phyloP scores from a whole-genome alignment of 169 alveolate genomes.

The Plasmodium vinckei region DNA sequence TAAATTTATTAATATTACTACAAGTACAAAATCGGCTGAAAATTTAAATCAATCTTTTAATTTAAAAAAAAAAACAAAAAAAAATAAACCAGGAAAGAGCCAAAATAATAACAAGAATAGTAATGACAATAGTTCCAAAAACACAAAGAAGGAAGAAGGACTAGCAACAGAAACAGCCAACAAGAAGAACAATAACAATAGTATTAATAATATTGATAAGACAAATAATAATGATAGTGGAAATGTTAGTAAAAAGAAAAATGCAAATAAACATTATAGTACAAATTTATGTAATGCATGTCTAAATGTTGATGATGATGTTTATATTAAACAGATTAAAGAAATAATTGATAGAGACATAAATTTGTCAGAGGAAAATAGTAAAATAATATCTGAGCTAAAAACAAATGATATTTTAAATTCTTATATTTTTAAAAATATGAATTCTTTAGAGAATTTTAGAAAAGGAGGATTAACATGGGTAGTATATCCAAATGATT shows the following conservation, averaged over 20 bases:
- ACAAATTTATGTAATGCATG: constrained; percentile 59
- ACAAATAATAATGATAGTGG: background rate
- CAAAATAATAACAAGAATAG: background rate
- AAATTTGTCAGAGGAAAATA: constrained; percentile 23
- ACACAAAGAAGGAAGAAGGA: background rate
- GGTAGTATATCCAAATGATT: constrained; percentile 63
- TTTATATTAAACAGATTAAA: constrained; percentile 50
- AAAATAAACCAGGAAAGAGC: background rate
- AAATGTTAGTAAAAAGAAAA: constrained; percentile 27
- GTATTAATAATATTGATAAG: background rate
- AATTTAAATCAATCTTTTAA: background rate
- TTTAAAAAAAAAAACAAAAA: background rate
- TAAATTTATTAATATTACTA: background rate
- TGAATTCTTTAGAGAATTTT: constrained; percentile 27
- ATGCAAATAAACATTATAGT: constrained; percentile 34
- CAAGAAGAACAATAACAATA: background rate
- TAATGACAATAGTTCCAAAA: background rate
- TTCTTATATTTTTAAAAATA: constrained; percentile 33
- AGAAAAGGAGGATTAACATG: constrained; percentile 86
- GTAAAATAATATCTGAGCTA: constrained; percentile 2
- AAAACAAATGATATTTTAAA: background rate
- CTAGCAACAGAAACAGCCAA: constrained; percentile 20
- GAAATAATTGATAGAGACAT: constrained; percentile 61
- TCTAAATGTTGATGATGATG: constrained; percentile 49
- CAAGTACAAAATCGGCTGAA: background rate